Conservation (phyloP, 352 stramenopile genomes). For the Blastocystis sp. region DNA sequence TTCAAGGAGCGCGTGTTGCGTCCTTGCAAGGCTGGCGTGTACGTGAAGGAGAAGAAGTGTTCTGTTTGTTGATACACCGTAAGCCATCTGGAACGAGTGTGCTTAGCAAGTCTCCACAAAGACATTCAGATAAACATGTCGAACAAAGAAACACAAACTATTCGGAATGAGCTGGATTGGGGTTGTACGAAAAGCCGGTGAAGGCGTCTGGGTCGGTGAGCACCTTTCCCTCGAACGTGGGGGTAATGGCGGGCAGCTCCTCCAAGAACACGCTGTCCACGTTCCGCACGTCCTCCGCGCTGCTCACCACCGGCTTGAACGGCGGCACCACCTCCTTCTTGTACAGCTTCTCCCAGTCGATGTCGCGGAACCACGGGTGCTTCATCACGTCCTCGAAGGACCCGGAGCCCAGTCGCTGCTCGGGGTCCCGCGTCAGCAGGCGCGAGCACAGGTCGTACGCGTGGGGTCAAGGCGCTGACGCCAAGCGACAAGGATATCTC, state of each 20-base stretch:
- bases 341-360: slow-evolving; percentile 44
- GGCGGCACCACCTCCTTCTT: slow-evolving; percentile 17
- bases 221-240: slow-evolving; percentile 29
- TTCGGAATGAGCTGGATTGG: slow-evolving; percentile 35
- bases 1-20: slow-evolving; percentile 60
- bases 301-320: background rate
- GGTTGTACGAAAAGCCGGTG: slow-evolving; percentile 85
- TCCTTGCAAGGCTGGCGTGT: slow-evolving; percentile 64
- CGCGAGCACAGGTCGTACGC: slow-evolving; percentile 13
- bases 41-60: slow-evolving; percentile 25
- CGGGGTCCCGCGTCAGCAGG: slow-evolving; percentile 69
- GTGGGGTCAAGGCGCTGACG: slow-evolving; percentile 72
- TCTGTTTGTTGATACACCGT: background rate
- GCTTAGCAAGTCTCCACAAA: background rate
- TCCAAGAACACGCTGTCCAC: slow-evolving; percentile 84
- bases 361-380: background rate
- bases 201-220: slow-evolving; percentile 83
- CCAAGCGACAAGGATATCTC: slow-evolving; percentile 71
- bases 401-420: slow-evolving; percentile 71
- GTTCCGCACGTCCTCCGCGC: slow-evolving; percentile 24
- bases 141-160: background rate
- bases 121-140: slow-evolving; percentile 5
- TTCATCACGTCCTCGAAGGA: slow-evolving; percentile 56
- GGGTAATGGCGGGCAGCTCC: background rate
- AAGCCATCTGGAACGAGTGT: background rate